These are phyloP conservation scores for Lasiodiplodia theobromae DNA, from an alignment of 2,329 filamentous ascomycete species.

Conservation along the genomic window DNA sequence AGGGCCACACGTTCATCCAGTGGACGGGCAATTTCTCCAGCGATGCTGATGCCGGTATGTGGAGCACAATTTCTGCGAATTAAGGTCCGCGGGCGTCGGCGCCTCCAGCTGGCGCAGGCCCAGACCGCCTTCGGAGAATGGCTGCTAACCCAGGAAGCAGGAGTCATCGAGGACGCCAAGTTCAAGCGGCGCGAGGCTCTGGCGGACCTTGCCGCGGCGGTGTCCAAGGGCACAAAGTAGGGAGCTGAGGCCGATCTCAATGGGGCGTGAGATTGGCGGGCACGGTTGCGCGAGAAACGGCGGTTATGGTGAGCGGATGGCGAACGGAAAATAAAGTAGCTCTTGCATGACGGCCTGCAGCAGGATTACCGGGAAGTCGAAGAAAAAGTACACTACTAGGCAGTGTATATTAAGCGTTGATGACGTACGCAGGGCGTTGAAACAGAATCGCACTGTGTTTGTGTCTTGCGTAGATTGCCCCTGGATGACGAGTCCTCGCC, in stretches of 20 bases:
- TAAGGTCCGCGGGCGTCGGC: neutral
- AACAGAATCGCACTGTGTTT: neutral
- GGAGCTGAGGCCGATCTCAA: constrained; percentile 8
- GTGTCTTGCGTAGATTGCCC: constrained; percentile 17
- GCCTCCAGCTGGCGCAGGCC: neutral
- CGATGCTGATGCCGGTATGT: constrained; percentile 72
- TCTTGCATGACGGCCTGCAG: neutral
- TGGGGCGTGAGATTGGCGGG: constrained; percentile 15
- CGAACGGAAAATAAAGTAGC: neutral
- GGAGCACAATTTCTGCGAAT: neutral
- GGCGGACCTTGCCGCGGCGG: constrained; percentile 67
- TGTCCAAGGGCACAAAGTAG: constrained; percentile 34
- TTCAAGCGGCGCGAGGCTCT: constrained; percentile 78
- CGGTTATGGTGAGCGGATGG: neutral
- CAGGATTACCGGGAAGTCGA: neutral
- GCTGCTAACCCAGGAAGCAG: constrained; percentile 46
- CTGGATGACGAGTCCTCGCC: constrained; percentile 19
- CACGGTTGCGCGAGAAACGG: constrained; percentile 14
- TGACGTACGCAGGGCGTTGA: constrained; percentile 21
- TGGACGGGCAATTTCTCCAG: constrained; percentile 75
- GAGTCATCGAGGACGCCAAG: constrained; percentile 76
- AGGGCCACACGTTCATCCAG: constrained; percentile 71
- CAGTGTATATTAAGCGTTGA: constrained; percentile 13
- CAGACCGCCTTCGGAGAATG: constrained; percentile 26
- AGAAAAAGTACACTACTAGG: neutral